Conservation (phyloP, 2,329 filamentous ascomycete genomes). For the Fusarium burgessii region DNA sequence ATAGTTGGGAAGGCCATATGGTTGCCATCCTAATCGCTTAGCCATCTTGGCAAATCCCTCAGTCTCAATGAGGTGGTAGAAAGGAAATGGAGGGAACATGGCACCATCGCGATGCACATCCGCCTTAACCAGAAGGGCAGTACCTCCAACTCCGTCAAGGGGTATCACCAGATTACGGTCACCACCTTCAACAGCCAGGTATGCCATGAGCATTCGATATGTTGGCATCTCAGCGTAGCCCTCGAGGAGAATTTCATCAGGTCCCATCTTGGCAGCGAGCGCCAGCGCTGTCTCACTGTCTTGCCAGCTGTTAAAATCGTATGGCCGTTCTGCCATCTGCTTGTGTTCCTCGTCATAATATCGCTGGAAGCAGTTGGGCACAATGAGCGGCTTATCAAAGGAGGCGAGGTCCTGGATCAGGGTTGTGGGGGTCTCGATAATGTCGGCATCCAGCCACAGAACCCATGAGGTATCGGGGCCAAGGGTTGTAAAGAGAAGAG, state of each 20-base stretch:
- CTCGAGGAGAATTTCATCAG: constrained; percentile 92
- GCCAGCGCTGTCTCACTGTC: constrained; percentile 85
- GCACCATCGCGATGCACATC: constrained; percentile 97
- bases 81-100: constrained; percentile 97
- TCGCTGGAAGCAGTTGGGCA: constrained; percentile 94
- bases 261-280: constrained; percentile 82
- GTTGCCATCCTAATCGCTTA: constrained; percentile 84
- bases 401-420: constrained; percentile 92
- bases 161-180: constrained; percentile 74
- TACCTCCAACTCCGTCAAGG: constrained; percentile 94
- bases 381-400: constrained; percentile 91
- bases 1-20: constrained; percentile 94
- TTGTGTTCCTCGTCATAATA: constrained; percentile 78
- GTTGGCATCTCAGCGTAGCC: constrained; percentile 95
- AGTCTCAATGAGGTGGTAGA: constrained; percentile 97
- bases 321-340: constrained; percentile 80
- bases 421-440: constrained; percentile 85
- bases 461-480: constrained; percentile 95
- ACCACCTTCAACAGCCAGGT: constrained; percentile 72
- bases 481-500: constrained; percentile 92
- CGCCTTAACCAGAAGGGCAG: constrained; percentile 91
- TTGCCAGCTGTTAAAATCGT: constrained; percentile 98
- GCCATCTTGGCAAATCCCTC: constrained; percentile 99
- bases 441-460: constrained; percentile 93
- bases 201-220: constrained; percentile 91